These are phyloP conservation scores for Mortierella sp. DNA, from an alignment of 371 early-diverging fungal species.

Conservation along the genomic window DNA sequence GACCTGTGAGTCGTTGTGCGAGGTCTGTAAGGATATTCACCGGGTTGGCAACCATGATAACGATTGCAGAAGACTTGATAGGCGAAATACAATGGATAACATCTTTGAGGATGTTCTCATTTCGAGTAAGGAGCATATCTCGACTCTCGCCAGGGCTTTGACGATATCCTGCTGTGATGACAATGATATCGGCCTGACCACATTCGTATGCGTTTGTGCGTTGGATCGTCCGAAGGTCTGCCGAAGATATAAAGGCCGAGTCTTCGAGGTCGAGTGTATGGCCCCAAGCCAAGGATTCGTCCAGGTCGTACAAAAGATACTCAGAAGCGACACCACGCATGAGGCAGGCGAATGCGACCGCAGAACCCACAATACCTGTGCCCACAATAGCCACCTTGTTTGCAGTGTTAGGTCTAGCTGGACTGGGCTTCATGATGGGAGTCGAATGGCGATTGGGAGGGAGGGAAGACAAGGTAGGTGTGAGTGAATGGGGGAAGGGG, in stretches of 20 bases:
- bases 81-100: constrained; percentile 76
- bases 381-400: constrained; percentile 71
- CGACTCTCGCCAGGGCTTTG: constrained; percentile 80
- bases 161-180: constrained; percentile 87
- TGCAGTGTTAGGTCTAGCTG: background rate
- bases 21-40: constrained; percentile 81
- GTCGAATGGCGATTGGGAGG: too few relatives aligned
- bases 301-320: constrained; percentile 73
- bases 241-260: constrained; percentile 69
- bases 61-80: constrained; percentile 70
- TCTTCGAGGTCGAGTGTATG: constrained; percentile 81
- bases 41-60: constrained; percentile 82
- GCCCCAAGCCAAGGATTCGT: constrained; percentile 65
- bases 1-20: constrained; percentile 77
- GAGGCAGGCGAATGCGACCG: constrained; percentile 76
- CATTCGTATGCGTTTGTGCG: constrained; percentile 62
- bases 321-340: constrained; percentile 70
- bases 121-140: constrained; percentile 75
- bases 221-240: constrained; percentile 61
- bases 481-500: too few relatives aligned
- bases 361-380: constrained; percentile 81
- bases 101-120: constrained; percentile 74
- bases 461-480: too few relatives aligned
- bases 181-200: constrained; percentile 83
- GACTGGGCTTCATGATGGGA: too few relatives aligned